These are phyloP conservation scores for Millerozyma acaciae DNA, from an alignment of 805 yeast genomes.

Conservation along the genomic window DNA sequence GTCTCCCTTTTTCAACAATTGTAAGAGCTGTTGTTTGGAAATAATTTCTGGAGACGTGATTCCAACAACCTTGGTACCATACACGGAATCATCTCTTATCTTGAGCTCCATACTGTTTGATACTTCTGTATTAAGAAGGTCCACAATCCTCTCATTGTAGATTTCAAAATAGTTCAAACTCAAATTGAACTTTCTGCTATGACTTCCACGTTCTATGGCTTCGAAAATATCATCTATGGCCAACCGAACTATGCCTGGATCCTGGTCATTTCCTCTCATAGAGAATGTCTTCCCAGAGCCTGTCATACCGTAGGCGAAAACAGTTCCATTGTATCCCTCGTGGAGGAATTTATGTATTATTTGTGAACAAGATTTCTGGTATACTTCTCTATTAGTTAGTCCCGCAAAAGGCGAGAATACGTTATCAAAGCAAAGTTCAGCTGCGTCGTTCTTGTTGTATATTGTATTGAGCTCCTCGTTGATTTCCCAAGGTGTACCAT, in stretches of 20 bases:
- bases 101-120: constrained; percentile 50
- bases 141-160: constrained; percentile 83
- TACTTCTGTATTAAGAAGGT: constrained; percentile 51
- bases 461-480: constrained; percentile 39
- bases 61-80: constrained; percentile 75
- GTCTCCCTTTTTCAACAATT: constrained; percentile 66
- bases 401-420: constrained; percentile 56
- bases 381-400: constrained; percentile 56
- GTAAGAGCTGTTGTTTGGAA: constrained; percentile 56
- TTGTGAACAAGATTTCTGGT: constrained; percentile 50
- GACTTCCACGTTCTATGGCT: constrained; percentile 28
- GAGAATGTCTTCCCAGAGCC: constrained; percentile 90
- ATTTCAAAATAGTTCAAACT: constrained; percentile 77
- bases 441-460: constrained; percentile 52
- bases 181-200: constrained; percentile 40
- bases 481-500: constrained; percentile 42
- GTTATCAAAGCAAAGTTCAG: constrained; percentile 66
- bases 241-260: constrained; percentile 69
- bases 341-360: constrained; percentile 49
- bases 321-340: constrained; percentile 81
- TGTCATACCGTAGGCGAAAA: constrained; percentile 93
- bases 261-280: constrained; percentile 66
- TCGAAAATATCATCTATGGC: constrained; percentile 61
- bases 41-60: constrained; percentile 58
- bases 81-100: constrained; percentile 69